Evolutionary conservation across 805 yeast genomes (phyloP), one percentile per base, ranked within the genome.

Genomic region (Hanseniaspora guilliermondii): DNA sequence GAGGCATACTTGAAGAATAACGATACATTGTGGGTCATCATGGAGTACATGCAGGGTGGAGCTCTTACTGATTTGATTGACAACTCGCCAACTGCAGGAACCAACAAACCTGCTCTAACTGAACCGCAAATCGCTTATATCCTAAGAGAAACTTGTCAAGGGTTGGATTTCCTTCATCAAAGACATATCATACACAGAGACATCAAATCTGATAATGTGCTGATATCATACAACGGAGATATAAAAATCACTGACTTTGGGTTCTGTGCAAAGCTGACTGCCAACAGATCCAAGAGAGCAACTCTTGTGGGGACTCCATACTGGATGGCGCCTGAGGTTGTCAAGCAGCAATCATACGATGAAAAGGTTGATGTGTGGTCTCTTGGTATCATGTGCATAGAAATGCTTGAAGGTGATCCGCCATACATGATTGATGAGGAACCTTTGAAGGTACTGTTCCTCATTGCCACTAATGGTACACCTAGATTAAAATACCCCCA

Each of bases 261-360:
- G 0, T 93, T 91, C 73, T 93, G 98, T 71, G 99, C 98, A 0
- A 94, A 88, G 68, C 70, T 85, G 60, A 85, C 87, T 16, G 89
- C 85, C 55, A 80, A 81, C 60, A 83, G 86, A 65, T 79, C 85
- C 53, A 89, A 91, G 67, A 80, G 99, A 64, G 94, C 96, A 7
- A 93, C 99, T 2, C 86, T 93, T 95, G 99, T 93, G 19, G 99
- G 99, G 36, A 93, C 99, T 0, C 98, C 99, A 14, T 93, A 93
- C 66, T 93, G 99, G 99, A 93, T 93, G 99, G 99, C 99, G 0
- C 99, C 99, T 1, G 99, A 93, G 68, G 97, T 93, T 52, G 97
- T 93, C 25, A 83, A 88, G 55, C 83, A 94, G 59, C 87, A 88
- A 66, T 97, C 89, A 63, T 93, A 93, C 64, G 98, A 94, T 56